phyloP scores from a whole-genome alignment of 345 rosid species.

The Bruguiera parviflora region DNA sequence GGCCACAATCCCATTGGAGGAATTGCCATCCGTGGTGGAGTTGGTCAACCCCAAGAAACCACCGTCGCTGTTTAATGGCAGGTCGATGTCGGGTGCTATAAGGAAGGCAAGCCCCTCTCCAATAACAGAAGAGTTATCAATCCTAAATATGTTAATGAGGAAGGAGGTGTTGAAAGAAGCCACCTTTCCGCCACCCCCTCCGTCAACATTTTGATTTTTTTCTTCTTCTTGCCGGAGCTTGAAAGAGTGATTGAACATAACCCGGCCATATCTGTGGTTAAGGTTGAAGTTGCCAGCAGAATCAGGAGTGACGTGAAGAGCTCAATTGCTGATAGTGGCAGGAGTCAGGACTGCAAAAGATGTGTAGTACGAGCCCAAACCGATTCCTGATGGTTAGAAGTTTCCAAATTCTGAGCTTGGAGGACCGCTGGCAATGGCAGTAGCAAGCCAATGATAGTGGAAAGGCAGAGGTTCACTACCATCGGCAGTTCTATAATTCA shows the following conservation, averaged over 20 bases:
- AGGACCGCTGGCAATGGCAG: not conserved
- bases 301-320: constrained; percentile 56
- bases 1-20: constrained; percentile 44
- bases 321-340: constrained; percentile 37
- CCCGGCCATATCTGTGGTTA: constrained; percentile 35
- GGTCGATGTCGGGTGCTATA: constrained; percentile 35
- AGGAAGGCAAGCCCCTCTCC: constrained; percentile 55
- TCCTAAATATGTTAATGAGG: constrained; percentile 38
- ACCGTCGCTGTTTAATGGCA: constrained; percentile 39
- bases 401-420: not conserved
- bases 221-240: constrained; percentile 33
- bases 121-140: constrained; percentile 9
- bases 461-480: not conserved
- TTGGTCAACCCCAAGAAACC: constrained; percentile 52
- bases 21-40: constrained; percentile 38
- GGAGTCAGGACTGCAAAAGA: constrained; percentile 6
- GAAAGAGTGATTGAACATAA: constrained; percentile 32
- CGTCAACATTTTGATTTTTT: not conserved
- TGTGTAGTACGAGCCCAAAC: constrained; percentile 26
- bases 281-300: constrained; percentile 28
- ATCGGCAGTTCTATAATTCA: not conserved
- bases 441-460: not conserved
- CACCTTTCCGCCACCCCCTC: not conserved
- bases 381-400: not conserved
- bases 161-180: constrained; percentile 58